phyloP scores from a whole-genome alignment of 2,329 filamentous ascomycete species.

The Penicillium sp. region DNA sequence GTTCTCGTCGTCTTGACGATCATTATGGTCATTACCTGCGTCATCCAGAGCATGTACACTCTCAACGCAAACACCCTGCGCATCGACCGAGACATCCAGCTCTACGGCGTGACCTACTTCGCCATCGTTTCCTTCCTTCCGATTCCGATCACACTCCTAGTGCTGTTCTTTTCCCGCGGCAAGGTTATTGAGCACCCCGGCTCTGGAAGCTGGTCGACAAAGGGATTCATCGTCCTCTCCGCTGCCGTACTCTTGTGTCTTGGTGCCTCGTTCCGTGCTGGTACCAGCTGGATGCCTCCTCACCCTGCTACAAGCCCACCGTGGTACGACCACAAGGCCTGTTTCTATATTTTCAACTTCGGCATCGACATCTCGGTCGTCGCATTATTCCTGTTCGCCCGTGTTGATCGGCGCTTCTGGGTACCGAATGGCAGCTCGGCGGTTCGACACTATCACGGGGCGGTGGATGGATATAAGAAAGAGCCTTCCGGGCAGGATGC shows the following conservation, averaged over 20 bases:
- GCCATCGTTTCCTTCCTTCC: constrained; percentile 70
- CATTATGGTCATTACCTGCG: constrained; percentile 67
- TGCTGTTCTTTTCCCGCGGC: constrained; percentile 52
- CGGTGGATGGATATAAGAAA: not conserved
- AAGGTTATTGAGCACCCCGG: constrained; percentile 66
- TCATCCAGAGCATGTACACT: constrained; percentile 70
- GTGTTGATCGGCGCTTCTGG: constrained; percentile 77
- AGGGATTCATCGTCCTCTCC: constrained; percentile 66
- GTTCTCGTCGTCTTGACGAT: constrained; percentile 63
- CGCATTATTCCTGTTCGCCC: constrained; percentile 65
- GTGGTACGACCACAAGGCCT: constrained; percentile 72
- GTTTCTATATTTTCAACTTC: constrained; percentile 83
- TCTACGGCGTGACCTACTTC: constrained; percentile 66
- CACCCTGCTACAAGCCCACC: constrained; percentile 60
- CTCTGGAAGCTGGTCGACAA: constrained; percentile 66
- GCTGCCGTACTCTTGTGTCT: constrained; percentile 65
- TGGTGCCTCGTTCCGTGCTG: constrained; percentile 71
- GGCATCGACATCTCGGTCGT: constrained; percentile 73
- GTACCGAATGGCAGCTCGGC: constrained; percentile 65
- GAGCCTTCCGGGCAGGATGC: not conserved
- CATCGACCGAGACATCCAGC: constrained; percentile 66
- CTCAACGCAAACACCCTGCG: constrained; percentile 54
- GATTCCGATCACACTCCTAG: constrained; percentile 58
- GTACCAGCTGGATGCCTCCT: constrained; percentile 57
- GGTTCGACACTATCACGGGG: not conserved